Conservation (phyloP, 2,329 filamentous ascomycete genomes). For the Beauveria rudraprayagi region DNA sequence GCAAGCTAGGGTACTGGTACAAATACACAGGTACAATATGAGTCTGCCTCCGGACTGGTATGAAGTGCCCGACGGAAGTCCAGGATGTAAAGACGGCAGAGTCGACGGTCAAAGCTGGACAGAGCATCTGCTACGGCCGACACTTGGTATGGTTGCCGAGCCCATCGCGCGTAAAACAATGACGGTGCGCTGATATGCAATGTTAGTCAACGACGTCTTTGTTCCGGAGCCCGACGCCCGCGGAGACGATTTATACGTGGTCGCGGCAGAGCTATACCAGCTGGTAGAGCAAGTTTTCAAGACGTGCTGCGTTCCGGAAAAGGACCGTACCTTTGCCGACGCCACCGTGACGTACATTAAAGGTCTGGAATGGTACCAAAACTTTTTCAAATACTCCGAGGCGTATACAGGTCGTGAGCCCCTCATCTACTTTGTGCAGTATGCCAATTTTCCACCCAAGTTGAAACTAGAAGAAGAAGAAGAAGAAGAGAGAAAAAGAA, state of each 20-base stretch:
- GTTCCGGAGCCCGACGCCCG: background rate
- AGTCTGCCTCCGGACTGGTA: background rate
- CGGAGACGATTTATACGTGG: background rate
- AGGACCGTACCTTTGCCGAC: background rate
- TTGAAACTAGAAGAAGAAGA: background rate
- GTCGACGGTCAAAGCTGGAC: background rate
- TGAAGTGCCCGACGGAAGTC: background rate
- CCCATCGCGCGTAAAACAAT: no score
- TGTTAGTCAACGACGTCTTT: background rate
- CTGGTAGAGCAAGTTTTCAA: background rate
- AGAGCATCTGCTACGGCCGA: background rate
- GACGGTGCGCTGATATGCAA: background rate
- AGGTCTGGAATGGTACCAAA: constrained; percentile 2
- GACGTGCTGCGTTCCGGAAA: background rate
- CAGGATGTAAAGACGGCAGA: no score
- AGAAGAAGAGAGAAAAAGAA: background rate
- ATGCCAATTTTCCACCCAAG: background rate
- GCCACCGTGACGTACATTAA: background rate
- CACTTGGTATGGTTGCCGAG: background rate
- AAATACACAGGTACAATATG: background rate
- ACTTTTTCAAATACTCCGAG: background rate
- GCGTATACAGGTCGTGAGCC: background rate
- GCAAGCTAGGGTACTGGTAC: background rate
- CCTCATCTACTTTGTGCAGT: background rate
- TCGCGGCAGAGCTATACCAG: background rate